A percentile compares a stretch with the other conserved stretches of the same genome.
Conservation (phyloP, 768 basidiomycete genomes). For the Kondoa malvinella region DNA sequence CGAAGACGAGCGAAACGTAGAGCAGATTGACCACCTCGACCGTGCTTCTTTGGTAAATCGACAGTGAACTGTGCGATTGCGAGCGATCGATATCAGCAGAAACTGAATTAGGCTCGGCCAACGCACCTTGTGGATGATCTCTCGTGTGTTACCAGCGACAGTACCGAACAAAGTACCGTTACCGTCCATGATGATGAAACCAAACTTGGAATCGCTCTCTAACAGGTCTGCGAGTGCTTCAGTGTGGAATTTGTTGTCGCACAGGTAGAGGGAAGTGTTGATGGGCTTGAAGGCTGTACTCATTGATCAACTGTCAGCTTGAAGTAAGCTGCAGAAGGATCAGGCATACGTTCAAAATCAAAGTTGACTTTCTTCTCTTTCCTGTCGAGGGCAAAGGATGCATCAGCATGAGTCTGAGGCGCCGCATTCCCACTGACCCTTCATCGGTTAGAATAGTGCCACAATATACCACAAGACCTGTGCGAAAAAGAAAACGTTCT, state of each 20-base stretch:
- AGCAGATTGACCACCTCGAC: slow-evolving; percentile 98
- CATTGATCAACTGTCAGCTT: background rate
- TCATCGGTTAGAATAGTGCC: slow-evolving; percentile 92
- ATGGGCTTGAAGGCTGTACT: background rate
- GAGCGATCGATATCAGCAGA: background rate
- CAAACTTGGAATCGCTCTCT: slow-evolving; percentile 92
- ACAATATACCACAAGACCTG: slow-evolving; percentile 84
- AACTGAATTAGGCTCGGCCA: background rate
- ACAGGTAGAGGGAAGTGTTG: slow-evolving; percentile 79
- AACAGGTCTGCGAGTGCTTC: slow-evolving; percentile 90
- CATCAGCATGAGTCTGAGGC: slow-evolving; percentile 35
- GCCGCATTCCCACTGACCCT: slow-evolving; percentile 94
- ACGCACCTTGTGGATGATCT: slow-evolving; percentile 65
- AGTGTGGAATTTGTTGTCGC: slow-evolving; percentile 99
- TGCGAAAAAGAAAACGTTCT: too few relatives aligned
- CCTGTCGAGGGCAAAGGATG: slow-evolving; percentile 41
- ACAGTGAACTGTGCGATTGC: slow-evolving; percentile 53
- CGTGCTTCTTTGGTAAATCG: slow-evolving; percentile 98
- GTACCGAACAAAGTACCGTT: slow-evolving; percentile 94
- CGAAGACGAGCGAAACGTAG: slow-evolving; percentile 98
- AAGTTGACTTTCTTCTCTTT: slow-evolving; percentile 89
- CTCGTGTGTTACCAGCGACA: slow-evolving; percentile 89
- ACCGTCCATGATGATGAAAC: slow-evolving; percentile 99
- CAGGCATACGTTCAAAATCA: slow-evolving; percentile 91
- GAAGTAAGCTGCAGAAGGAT: slow-evolving; percentile 64